Conservation (phyloP, 495 filamentous ascomycete species). For the Lindgomyces ingoldianus region DNA sequence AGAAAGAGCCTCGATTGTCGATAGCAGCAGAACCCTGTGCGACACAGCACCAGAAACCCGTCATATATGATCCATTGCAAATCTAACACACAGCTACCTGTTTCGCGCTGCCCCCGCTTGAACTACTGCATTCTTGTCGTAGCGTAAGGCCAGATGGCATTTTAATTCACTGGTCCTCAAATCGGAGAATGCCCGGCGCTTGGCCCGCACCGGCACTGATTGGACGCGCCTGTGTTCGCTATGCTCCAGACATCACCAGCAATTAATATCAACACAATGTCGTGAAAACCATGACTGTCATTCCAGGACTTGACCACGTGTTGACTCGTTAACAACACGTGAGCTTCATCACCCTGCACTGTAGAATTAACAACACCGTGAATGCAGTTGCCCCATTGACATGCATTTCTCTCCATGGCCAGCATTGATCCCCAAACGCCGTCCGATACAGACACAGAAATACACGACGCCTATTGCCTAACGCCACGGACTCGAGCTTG, state of each 20-base stretch:
- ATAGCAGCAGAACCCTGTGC: too few relatives aligned
- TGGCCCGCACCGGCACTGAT: conserved; percentile 1
- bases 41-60: too few relatives aligned
- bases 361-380: neutral
- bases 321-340: neutral
- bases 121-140: neutral
- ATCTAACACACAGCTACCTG: neutral
- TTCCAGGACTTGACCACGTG: neutral
- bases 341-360: neutral
- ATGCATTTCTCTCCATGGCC: too few relatives aligned
- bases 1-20: conserved; percentile 1
- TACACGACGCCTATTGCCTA: neutral
- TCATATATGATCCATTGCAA: too few relatives aligned
- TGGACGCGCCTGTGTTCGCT: neutral
- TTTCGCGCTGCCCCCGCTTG: neutral
- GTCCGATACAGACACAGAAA: neutral
- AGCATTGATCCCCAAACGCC: too few relatives aligned
- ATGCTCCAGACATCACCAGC: neutral
- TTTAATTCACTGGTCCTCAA: neutral
- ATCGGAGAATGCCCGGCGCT: conserved; percentile 9
- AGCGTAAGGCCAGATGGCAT: conserved; percentile 21
- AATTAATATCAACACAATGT: neutral
- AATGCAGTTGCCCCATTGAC: too few relatives aligned
- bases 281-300: neutral
- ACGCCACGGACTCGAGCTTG: conserved; percentile 36